Conservation (phyloP, 345 rosid species). For the Jatropha curcas region DNA sequence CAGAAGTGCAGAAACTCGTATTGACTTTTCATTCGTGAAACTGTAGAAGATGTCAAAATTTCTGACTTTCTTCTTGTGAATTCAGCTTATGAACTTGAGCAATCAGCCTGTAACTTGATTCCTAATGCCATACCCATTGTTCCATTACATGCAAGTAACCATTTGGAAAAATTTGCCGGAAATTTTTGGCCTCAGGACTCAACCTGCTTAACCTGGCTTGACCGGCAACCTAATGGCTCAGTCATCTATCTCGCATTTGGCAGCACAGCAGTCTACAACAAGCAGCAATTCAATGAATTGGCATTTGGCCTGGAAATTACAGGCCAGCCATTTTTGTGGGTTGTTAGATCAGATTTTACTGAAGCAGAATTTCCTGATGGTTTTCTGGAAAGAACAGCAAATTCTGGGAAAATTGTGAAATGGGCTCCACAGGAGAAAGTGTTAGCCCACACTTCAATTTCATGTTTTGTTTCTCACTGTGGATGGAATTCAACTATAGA, state of each 20-base stretch:
- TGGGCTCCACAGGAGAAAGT: constrained; percentile 38
- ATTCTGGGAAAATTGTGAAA: constrained; percentile 14
- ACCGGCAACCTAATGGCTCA: constrained; percentile 33
- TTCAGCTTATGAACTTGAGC: constrained; percentile 32
- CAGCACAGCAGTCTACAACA: constrained; percentile 21
- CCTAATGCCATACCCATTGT: constrained; percentile 35
- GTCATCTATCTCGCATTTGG: constrained; percentile 57
- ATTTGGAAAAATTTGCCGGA: constrained; percentile 7
- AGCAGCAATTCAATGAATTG: constrained; percentile 39
- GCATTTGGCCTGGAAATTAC: constrained; percentile 36
- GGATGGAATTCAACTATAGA: constrained; percentile 43
- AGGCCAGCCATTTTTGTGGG: constrained; percentile 26
- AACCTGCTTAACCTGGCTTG: constrained; percentile 46
- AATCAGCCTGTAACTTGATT: constrained; percentile 12
- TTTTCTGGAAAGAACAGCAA: constrained; percentile 19
- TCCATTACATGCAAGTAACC: constrained; percentile 23
- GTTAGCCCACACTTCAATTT: constrained; percentile 31
- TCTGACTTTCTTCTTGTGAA: constrained; percentile 28
- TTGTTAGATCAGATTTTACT: constrained; percentile 8
- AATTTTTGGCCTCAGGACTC: constrained; percentile 36
- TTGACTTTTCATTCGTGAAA: not conserved
- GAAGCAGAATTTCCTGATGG: constrained; percentile 21
- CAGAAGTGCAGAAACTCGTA: not conserved
- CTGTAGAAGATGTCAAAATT: not conserved
- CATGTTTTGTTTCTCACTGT: constrained; percentile 40